phyloP scores from a whole-genome alignment of 1,284 basidiomycete genomes.

The Inonotus obliquus region DNA sequence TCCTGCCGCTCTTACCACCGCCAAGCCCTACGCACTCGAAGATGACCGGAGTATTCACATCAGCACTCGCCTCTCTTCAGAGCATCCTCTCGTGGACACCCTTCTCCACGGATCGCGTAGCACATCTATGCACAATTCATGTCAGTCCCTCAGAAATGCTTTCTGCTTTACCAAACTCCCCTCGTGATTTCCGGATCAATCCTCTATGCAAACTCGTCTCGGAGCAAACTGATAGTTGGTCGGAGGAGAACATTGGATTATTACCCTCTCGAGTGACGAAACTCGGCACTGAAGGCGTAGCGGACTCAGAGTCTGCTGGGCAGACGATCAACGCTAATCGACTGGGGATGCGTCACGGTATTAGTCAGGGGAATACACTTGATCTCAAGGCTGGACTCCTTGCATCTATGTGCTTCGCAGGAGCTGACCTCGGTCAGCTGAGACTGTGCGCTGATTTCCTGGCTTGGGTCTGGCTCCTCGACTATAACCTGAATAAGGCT shows the following conservation, averaged over 20 bases:
- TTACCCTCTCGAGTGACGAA: neutral
- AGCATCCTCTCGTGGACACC: constrained; percentile 1
- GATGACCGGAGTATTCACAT: neutral
- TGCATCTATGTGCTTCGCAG: constrained; percentile 13
- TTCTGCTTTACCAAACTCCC: neutral
- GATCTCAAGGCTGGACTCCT: constrained; percentile 6
- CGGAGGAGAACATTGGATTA: neutral
- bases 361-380: neutral
- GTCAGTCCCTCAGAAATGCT: constrained; percentile 6
- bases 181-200: constrained; percentile 11
- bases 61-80: neutral
- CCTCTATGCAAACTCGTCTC: neutral
- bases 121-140: neutral
- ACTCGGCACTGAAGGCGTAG: neutral
- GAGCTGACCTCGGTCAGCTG: constrained; percentile 1
- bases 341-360: neutral
- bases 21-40: neutral
- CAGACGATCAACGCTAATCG: neutral
- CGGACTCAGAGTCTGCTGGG: neutral
- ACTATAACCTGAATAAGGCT: neutral
- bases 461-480: constrained; percentile 10
- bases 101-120: neutral
- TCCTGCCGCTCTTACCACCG: neutral
- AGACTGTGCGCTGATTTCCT: constrained; percentile 10
- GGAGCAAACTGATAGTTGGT: constrained; percentile 1